Evolutionary conservation across 345 rosid genomes (phyloP).

Genomic region (Turritis glabra): DNA sequence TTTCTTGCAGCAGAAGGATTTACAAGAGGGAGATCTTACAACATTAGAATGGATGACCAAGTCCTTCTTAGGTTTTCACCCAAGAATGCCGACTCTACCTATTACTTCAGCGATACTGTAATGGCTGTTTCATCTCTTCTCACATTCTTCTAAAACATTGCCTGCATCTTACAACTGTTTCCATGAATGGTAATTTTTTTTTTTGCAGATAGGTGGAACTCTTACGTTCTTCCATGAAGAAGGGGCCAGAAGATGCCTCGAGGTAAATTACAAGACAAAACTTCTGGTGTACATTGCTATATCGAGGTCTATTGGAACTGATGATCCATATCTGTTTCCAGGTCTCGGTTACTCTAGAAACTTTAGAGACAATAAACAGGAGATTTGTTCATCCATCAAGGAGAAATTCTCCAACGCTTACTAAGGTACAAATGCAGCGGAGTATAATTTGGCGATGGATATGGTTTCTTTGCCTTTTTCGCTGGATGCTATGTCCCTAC

Average conservation of each 20-base stretch:
- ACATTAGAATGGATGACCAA: slow-evolving; percentile 90
- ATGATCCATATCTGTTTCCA: slow-evolving; percentile 35
- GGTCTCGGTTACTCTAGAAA: slow-evolving; percentile 85
- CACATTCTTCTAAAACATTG: neutral
- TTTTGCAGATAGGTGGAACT: slow-evolving; percentile 90
- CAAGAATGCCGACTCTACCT: slow-evolving; percentile 82
- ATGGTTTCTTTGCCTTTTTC: neutral
- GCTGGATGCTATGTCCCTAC: neutral
- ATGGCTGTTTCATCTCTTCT: slow-evolving; percentile 20
- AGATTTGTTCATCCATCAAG: slow-evolving; percentile 83
- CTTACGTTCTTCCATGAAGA: slow-evolving; percentile 91
- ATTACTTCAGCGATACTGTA: slow-evolving; percentile 96
- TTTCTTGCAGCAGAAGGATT: slow-evolving; percentile 92
- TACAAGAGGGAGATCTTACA: slow-evolving; percentile 96
- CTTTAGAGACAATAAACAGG: slow-evolving; percentile 73
- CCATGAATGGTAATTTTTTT: slow-evolving; percentile 6
- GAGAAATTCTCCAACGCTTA: slow-evolving; percentile 77
- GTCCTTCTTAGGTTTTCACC: slow-evolving; percentile 93
- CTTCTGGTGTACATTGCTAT: neutral
- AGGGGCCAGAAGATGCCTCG: slow-evolving; percentile 88
- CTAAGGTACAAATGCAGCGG: slow-evolving; percentile 54
- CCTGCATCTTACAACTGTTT: slow-evolving; percentile 21
- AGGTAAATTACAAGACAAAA: slow-evolving; percentile 50
- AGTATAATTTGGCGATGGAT: neutral
- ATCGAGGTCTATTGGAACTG: neutral